Evolutionary conservation across 371 early-diverging fungal species (phyloP).

Genomic region (Mucor plumbeus): DNA sequence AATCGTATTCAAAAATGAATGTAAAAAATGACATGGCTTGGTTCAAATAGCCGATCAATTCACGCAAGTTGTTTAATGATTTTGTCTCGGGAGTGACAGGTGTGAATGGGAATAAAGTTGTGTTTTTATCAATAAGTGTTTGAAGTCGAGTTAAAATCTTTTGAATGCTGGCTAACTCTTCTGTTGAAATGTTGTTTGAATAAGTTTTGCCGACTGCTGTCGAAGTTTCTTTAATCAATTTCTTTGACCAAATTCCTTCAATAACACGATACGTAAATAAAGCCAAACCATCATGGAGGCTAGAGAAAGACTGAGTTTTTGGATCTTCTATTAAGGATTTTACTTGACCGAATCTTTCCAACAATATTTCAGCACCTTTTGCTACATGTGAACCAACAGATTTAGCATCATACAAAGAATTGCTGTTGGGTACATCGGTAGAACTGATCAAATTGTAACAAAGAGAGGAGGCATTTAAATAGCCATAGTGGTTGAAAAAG

Average conservation of each 20-base stretch:
- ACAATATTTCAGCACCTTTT: slow-evolving; percentile 26
- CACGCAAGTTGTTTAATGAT: slow-evolving; percentile 10
- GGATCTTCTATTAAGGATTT: slow-evolving; percentile 16
- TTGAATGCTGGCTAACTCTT: slow-evolving; percentile 11
- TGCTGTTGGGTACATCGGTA: not conserved
- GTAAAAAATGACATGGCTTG: slow-evolving; percentile 24
- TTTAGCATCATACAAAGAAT: slow-evolving; percentile 2
- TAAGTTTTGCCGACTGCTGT: slow-evolving; percentile 1
- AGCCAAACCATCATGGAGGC: slow-evolving; percentile 78
- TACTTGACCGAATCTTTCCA: slow-evolving; percentile 32
- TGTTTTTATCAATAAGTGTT: not conserved
- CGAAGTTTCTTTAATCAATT: slow-evolving; percentile 45
- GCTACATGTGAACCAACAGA: slow-evolving; percentile 14
- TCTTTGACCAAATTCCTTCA: slow-evolving; percentile 72
- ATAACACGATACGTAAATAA: slow-evolving; percentile 75
- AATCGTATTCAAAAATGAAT: slow-evolving; percentile 19
- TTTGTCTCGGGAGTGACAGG: not conserved
- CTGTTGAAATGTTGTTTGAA: not conserved
- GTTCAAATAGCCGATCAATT: slow-evolving; percentile 8
- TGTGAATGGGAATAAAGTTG: not conserved
- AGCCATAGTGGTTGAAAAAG: slow-evolving; percentile 64
- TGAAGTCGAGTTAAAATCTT: not conserved
- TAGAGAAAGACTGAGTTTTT: slow-evolving; percentile 40
- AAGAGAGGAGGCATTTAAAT: slow-evolving; percentile 18
- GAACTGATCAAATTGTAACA: slow-evolving; percentile 21